Evolutionary conservation across 148 eudicot species (phyloP), one percentile per base, ranked within the genome.

Genomic region (Vaccinium myrtillus): DNA sequence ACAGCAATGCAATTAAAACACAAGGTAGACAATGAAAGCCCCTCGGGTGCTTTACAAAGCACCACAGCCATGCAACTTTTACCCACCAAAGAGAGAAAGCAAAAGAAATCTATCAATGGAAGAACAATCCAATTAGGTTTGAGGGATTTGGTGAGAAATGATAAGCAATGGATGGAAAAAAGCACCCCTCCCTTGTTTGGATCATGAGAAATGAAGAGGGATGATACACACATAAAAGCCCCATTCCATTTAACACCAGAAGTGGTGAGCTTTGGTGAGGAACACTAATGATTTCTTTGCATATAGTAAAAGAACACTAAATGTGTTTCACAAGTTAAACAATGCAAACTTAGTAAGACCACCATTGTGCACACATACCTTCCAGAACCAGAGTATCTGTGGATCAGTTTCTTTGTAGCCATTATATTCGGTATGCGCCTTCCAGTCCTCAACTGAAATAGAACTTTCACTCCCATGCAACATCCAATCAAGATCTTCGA

Each of bases 311-410:
- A 18, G 12, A 13, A 36, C 16, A 10, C 21, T 6, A 25, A 25
- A n/a, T 13, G 36, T 53, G 49, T 19, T 71, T 70, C 23, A 71
- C 12, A 32, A 82, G 50, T 30, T 8, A 82, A 71, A 15, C 10
- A 54, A 6, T 18, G 19, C 43, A n/a, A 9, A 25, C 10, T 53
- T 70, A 11, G 27, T 43, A 13, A 77, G 82, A 25, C 14, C 23
- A 58, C 78, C 46, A 79, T 30, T 18, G 9, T 83, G 59, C 53
- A 55, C 53, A 86, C 91, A 77, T 93, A 96, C 99, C 99, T 96
- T 88, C 99, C 99, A 96, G 84, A 96, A 94, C 99, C 99, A 96
- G 55, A 75, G 59, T 81, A 96, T 90, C 88, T 93, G 97, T 85
- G 87, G 91, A 90, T 96, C 99, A 59, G 94, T 87, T 83, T 87